phyloP scores from a whole-genome alignment of 768 basidiomycete genomes.

The Peribolospora baueri region DNA sequence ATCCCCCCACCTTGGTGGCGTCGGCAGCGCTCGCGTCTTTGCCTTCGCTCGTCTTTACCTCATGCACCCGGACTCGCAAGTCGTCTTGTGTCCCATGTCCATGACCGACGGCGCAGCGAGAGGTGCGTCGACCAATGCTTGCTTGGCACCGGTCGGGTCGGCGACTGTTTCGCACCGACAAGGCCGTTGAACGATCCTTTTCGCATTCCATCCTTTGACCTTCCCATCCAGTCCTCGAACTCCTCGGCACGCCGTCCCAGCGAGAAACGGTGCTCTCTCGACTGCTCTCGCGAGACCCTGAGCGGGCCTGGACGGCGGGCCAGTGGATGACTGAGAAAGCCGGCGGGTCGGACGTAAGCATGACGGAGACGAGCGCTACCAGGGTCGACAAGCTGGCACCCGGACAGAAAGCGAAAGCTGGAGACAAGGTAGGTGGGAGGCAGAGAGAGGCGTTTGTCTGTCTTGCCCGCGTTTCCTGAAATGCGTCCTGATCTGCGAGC shows the following conservation, averaged over 20 bases:
- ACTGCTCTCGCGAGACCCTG: slow-evolving; percentile 27
- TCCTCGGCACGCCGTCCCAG: slow-evolving; percentile 37
- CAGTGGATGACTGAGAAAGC: slow-evolving; percentile 35
- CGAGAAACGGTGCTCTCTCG: slow-evolving; percentile 24
- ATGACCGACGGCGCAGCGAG: slow-evolving; percentile 61
- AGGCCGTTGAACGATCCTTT: too few relatives aligned
- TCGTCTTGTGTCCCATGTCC: slow-evolving; percentile 44
- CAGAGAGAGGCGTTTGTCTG: background rate
- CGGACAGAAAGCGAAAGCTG: background rate
- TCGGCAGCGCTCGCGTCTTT: background rate
- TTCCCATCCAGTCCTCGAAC: slow-evolving; percentile 30
- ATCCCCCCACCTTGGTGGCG: background rate
- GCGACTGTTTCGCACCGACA: background rate
- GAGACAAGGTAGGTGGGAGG: background rate
- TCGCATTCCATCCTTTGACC: too few relatives aligned
- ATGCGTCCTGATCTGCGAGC: background rate
- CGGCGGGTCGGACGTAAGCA: slow-evolving; percentile 50
- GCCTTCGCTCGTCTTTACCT: background rate
- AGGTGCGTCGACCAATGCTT: slow-evolving; percentile 17
- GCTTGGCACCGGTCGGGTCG: background rate
- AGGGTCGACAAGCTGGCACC: background rate
- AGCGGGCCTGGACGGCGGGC: slow-evolving; percentile 40
- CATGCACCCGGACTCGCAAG: slow-evolving; percentile 11
- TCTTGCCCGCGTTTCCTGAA: background rate
- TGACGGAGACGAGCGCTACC: slow-evolving; percentile 40